A percentile compares a stretch with the other conserved stretches of the same genome.
Conservation (phyloP, 192 early-diverging fungal species). For the Spinellus fusiger region DNA sequence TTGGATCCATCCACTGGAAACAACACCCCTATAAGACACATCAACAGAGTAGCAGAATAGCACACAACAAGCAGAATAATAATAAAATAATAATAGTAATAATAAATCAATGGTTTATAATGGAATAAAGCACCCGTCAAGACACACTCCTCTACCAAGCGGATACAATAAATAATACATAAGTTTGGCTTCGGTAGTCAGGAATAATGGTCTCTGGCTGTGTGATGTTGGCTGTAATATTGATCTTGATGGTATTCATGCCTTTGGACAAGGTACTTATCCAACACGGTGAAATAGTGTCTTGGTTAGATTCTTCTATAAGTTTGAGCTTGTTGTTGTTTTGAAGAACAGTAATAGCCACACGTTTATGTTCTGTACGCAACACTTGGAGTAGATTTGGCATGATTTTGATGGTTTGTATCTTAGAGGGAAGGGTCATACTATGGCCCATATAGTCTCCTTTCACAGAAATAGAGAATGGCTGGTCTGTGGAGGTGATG, state of each 20-base stretch:
- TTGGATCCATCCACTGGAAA: no score
- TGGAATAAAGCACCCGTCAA: no score
- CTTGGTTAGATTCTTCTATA: background rate
- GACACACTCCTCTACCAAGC: conserved; percentile 53
- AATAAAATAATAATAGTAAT: no score
- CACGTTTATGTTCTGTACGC: conserved; percentile 1
- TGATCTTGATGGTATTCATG: conserved; percentile 13
- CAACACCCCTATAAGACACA: no score
- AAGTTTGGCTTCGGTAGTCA: conserved; percentile 7
- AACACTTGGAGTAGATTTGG: conserved; percentile 4
- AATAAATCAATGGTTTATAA: no score
- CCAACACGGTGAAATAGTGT: conserved; percentile 1
- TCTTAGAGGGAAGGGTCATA: conserved; percentile 6
- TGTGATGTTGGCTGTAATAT: conserved; percentile 10
- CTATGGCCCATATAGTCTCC: conserved; percentile 20
- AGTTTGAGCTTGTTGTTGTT: conserved; percentile 10
- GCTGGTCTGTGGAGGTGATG: background rate
- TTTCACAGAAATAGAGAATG: background rate
- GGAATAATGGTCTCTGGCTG: background rate
- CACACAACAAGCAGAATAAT: no score
- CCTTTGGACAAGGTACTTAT: conserved; percentile 1
- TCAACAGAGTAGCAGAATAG: no score
- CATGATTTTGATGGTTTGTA: conserved; percentile 10
- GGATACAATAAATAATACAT: conserved; percentile 25
- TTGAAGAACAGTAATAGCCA: conserved; percentile 1